Evolutionary conservation across 768 basidiomycete genomes (phyloP).

Genomic region (Boletales sp.): DNA sequence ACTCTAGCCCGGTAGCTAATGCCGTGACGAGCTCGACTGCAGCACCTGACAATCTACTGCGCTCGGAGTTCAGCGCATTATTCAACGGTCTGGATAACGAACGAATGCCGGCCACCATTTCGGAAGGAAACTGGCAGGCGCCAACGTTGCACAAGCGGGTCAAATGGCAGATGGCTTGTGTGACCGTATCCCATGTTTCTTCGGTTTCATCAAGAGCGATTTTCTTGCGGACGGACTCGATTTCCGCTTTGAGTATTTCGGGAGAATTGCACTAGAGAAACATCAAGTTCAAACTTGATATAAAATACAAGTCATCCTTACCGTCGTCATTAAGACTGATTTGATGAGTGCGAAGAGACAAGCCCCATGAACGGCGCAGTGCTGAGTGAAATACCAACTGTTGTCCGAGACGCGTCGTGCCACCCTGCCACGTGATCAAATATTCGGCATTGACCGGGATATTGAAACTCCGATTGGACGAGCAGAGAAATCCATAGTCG

Average conservation of each 20-base stretch:
- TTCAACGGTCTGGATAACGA: conserved; percentile 50
- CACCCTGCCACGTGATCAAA: conserved; percentile 25
- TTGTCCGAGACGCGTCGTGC: conserved; percentile 14
- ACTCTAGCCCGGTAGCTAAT: conserved; percentile 52
- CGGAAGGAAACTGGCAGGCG: conserved; percentile 47
- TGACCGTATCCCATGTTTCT: conserved; percentile 74
- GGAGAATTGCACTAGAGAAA: conserved; percentile 30
- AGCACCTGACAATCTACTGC: conserved; percentile 64
- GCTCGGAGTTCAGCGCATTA: conserved; percentile 66
- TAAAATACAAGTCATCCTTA: not conserved
- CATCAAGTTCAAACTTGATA: not conserved
- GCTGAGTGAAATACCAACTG: conserved; percentile 10
- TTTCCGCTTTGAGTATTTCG: conserved; percentile 32
- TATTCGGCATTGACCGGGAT: conserved; percentile 16
- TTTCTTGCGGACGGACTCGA: conserved; percentile 41
- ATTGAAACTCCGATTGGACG: conserved; percentile 25
- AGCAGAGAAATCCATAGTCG: conserved; percentile 6
- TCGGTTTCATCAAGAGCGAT: conserved; percentile 61
- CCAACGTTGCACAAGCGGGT: conserved; percentile 48
- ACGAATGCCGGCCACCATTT: conserved; percentile 50
- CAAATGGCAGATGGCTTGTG: conserved; percentile 45
- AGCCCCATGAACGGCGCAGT: not conserved
- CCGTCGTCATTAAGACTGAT: conserved; percentile 30
- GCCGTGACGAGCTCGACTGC: conserved; percentile 60
- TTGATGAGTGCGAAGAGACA: conserved; percentile 9